phyloP scores from a whole-genome alignment of 139 green algal genomes.

The Chlorella sp. region DNA sequence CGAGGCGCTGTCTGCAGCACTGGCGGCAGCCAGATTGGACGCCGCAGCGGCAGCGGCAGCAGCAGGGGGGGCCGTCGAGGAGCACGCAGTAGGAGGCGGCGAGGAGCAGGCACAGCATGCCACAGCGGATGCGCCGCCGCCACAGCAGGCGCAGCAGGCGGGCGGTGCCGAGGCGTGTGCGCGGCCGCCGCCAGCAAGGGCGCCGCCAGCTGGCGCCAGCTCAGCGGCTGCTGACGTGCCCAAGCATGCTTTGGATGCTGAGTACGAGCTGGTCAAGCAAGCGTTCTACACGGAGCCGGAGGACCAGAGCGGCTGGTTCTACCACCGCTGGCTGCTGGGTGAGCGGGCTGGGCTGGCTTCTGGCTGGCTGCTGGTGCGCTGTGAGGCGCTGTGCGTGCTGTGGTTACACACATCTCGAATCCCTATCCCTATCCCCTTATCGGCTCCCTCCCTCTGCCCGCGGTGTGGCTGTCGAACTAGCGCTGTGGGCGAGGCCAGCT shows the following conservation, averaged over 20 bases:
- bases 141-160: neutral
- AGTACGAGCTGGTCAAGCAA: constrained; percentile 93
- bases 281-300: constrained; percentile 94
- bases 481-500: constrained; percentile 15
- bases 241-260: constrained; percentile 70
- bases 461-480: too few relatives aligned
- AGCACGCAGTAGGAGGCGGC: neutral
- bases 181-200: neutral
- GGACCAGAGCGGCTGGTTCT: constrained; percentile 96
- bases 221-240: constrained; percentile 51
- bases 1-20: constrained; percentile 15
- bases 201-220: neutral
- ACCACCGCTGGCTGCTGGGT: constrained; percentile 92
- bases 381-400: neutral
- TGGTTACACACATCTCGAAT: too few relatives aligned
- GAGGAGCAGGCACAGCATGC: neutral
- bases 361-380: neutral
- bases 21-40: constrained; percentile 3
- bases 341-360: constrained; percentile 33
- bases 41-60: neutral
- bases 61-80: neutral
- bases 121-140: neutral
- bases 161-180: neutral
- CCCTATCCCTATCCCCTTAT: too few relatives aligned
- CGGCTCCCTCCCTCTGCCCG: too few relatives aligned